phyloP scores from a whole-genome alignment of 805 yeast genomes.

The Metschnikowia amazonensis region DNA sequence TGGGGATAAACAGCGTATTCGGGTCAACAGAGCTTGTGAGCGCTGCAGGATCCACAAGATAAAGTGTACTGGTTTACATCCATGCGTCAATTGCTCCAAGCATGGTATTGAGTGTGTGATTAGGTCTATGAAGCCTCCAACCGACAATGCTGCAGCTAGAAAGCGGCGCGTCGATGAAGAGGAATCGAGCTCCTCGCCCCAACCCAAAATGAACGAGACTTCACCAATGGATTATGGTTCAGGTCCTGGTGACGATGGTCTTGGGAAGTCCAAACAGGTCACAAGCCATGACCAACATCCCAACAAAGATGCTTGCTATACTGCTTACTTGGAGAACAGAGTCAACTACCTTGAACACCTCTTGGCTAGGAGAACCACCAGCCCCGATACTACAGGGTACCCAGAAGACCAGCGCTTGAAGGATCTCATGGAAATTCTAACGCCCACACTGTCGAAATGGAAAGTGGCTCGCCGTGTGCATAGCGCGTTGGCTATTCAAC shows the following conservation, averaged over 20 bases:
- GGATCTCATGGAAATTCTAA: slow-evolving; percentile 18
- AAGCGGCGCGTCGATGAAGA: slow-evolving; percentile 1
- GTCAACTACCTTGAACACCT: slow-evolving; percentile 36
- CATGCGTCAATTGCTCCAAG: slow-evolving; percentile 47
- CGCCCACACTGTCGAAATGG: slow-evolving; percentile 37
- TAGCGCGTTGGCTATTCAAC: slow-evolving; percentile 30
- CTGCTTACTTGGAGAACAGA: slow-evolving; percentile 33
- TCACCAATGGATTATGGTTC: neutral
- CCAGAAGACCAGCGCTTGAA: slow-evolving; percentile 11
- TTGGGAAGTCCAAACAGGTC: neutral
- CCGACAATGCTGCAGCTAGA: neutral
- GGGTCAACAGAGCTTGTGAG: slow-evolving; percentile 54
- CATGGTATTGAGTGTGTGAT: slow-evolving; percentile 35
- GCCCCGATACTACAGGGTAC: neutral
- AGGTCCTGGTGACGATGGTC: neutral
- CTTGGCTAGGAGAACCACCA: neutral
- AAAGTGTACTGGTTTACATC: slow-evolving; percentile 52
- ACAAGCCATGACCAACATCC: neutral
- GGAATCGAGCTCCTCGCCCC: neutral
- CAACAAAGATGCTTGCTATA: neutral
- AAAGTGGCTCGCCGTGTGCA: slow-evolving; percentile 47
- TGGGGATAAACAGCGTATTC: slow-evolving; percentile 20
- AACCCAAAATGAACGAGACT: neutral
- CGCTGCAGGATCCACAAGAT: slow-evolving; percentile 53
- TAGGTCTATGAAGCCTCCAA: slow-evolving; percentile 3